These are phyloP conservation scores for Hanseniaspora uvarum DNA, from an alignment of 1,139 yeast species.

Conservation along the genomic window DNA sequence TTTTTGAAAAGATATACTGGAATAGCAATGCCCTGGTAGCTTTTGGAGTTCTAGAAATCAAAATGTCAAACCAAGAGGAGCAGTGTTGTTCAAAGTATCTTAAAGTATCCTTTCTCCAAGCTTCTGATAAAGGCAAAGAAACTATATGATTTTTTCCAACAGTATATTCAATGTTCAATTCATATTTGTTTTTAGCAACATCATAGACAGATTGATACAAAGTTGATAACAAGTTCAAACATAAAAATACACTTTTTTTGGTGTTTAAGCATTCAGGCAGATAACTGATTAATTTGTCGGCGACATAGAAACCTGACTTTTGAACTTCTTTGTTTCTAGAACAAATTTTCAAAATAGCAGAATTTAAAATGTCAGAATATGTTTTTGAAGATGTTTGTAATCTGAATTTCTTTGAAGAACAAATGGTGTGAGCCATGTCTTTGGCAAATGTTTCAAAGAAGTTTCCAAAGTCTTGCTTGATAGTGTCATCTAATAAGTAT, in stretches of 20 bases:
- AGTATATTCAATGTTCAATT: constrained; percentile 61
- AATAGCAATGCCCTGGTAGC: constrained; percentile 36
- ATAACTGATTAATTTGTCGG: constrained; percentile 54
- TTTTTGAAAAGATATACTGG: constrained; percentile 50
- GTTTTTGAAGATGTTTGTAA: neutral
- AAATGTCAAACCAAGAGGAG: constrained; percentile 15
- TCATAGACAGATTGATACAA: constrained; percentile 73
- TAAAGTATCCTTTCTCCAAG: constrained; percentile 65
- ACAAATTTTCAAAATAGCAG: constrained; percentile 3
- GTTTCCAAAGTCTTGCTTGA: constrained; percentile 31
- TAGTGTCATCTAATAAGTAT: constrained; percentile 80
- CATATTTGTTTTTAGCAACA: constrained; percentile 78
- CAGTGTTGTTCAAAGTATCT: constrained; percentile 42
- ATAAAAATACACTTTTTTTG: constrained; percentile 32
- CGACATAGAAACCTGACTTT: constrained; percentile 68
- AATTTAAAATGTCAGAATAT: neutral
- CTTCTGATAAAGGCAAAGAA: constrained; percentile 65
- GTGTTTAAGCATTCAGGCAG: constrained; percentile 60
- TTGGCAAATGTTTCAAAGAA: constrained; percentile 14
- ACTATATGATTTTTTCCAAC: constrained; percentile 55
- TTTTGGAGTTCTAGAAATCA: constrained; percentile 11
- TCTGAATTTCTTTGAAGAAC: constrained; percentile 7
- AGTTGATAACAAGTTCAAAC: constrained; percentile 69
- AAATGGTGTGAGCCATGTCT: constrained; percentile 7
- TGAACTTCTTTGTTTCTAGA: constrained; percentile 52